Evolutionary conservation across 2,329 filamentous ascomycete species (phyloP), one percentile per base, ranked within the genome.

Genomic region (Aurifilum marmelostoma): DNA sequence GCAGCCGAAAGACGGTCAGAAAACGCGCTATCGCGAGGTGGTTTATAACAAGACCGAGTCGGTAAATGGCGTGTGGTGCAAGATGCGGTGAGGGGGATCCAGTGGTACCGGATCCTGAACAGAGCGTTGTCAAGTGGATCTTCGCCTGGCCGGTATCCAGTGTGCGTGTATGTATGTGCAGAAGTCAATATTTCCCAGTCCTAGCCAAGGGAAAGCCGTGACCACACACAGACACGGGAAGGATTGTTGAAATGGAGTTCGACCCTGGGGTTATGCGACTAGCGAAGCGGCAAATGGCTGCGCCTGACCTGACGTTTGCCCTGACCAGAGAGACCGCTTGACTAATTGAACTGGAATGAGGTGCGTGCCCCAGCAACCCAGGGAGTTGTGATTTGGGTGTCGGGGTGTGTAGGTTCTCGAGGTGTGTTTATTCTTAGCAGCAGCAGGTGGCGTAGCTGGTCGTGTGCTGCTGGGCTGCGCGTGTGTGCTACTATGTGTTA

Each of bases 31-130:
- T 65, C 67, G 67, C 60, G 47, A 67, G 63, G 62, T 52, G 60
- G 67, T 62, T 71, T 69, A 71, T 71, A 71, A 68, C 66, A 65
- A 66, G 59, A 41, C 61, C 62, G 50, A 64, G 63, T 43, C 41
- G 52, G 62, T 32, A 37, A 37, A 66, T 64, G 67, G 47, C 58
- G 66, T 54, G 61, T 54, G 61, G 47, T 34, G 68, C 69, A 69
- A 71, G 64, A 71, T 71, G 69, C 69, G 69, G 69, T 71, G 69
- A 71, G 69, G 61, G 63, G 68, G 67, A 68, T 71, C 67, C 64
- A 65, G 69, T 71, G 64, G 64, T 60, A 66, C 54, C 39, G 39
- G 52, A 61, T 32, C 69, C 67, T 67, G 56, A 66, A 50, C 63
- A 66, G 67, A 61, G 65, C 61, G 68, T 60, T 67, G 68, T 50